These are phyloP conservation scores for Fusarium clavum DNA, from an alignment of 2,329 filamentous ascomycete genomes.

Conservation along the genomic window DNA sequence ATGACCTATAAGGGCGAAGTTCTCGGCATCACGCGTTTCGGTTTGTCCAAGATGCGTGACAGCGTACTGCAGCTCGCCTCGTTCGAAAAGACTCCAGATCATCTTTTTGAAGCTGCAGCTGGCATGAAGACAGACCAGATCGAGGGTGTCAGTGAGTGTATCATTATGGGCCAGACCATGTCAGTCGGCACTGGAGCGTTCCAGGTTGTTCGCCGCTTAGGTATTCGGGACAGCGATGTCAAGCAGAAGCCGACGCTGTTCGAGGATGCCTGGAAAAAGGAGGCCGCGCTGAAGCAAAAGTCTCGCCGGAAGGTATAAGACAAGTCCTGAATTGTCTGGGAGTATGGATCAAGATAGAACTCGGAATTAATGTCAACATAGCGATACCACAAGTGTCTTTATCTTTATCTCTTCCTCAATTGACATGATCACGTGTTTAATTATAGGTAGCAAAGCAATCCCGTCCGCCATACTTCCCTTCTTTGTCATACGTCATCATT, in stretches of 20 bases:
- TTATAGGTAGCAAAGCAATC: background rate
- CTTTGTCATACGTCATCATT: slow-evolving; percentile 17
- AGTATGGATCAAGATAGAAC: background rate
- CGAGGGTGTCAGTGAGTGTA: slow-evolving; percentile 94
- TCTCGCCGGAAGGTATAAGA: slow-evolving; percentile 30
- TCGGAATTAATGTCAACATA: slow-evolving; percentile 12
- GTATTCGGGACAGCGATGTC: slow-evolving; percentile 71
- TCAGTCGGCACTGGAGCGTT: slow-evolving; percentile 91
- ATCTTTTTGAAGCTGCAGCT: slow-evolving; percentile 93
- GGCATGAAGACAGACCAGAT: slow-evolving; percentile 93
- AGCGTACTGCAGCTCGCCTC: slow-evolving; percentile 92
- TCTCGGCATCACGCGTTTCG: slow-evolving; percentile 95
- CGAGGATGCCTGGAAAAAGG: slow-evolving; percentile 71
- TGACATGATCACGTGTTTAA: background rate
- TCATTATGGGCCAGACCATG: slow-evolving; percentile 98
- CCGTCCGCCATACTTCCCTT: slow-evolving; percentile 6
- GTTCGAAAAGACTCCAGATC: slow-evolving; percentile 98
- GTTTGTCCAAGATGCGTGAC: slow-evolving; percentile 95
- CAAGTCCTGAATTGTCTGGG: background rate
- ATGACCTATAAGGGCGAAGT: slow-evolving; percentile 99
- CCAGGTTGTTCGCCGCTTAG: slow-evolving; percentile 83
- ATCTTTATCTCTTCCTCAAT: background rate
- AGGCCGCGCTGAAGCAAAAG: slow-evolving; percentile 41
- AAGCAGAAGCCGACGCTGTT: slow-evolving; percentile 72
- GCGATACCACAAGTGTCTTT: slow-evolving; percentile 25